phyloP scores from a whole-genome alignment of 805 yeast species.

The Nakazawaea holstii region DNA sequence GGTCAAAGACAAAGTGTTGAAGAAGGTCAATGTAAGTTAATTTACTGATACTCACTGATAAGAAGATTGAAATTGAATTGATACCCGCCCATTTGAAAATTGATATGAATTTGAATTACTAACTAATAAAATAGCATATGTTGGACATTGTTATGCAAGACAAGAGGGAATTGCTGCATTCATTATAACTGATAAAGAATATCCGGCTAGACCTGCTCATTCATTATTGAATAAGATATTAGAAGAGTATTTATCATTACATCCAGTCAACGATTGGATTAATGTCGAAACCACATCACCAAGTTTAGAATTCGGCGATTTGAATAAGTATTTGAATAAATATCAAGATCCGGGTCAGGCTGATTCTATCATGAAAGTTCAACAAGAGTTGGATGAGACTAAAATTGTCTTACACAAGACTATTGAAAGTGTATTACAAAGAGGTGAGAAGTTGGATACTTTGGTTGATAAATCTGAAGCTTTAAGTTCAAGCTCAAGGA shows the following conservation, averaged over 20 bases:
- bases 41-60: too few species aligned
- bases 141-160: constrained; percentile 89
- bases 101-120: background rate
- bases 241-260: constrained; percentile 83
- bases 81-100: too few species aligned
- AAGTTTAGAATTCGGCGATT: constrained; percentile 46
- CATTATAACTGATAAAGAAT: constrained; percentile 87
- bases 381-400: constrained; percentile 96
- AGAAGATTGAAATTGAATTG: too few species aligned
- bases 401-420: constrained; percentile 95
- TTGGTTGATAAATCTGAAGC: constrained; percentile 95
- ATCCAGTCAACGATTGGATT: constrained; percentile 70
- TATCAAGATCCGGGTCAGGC: constrained; percentile 98
- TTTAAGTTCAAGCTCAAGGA: constrained; percentile 77
- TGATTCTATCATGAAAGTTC: constrained; percentile 94
- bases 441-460: constrained; percentile 94
- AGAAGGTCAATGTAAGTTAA: constrained; percentile 51
- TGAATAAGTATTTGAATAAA: constrained; percentile 66
- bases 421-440: constrained; percentile 85
- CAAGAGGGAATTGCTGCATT: constrained; percentile 91
- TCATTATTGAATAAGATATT: constrained; percentile 83
- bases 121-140: constrained; percentile 37
- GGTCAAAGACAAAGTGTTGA: constrained; percentile 95
- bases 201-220: constrained; percentile 95
- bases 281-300: constrained; percentile 38